phyloP scores from a whole-genome alignment of 2,329 filamentous ascomycete genomes.

The Colletotrichum liaoningense region DNA sequence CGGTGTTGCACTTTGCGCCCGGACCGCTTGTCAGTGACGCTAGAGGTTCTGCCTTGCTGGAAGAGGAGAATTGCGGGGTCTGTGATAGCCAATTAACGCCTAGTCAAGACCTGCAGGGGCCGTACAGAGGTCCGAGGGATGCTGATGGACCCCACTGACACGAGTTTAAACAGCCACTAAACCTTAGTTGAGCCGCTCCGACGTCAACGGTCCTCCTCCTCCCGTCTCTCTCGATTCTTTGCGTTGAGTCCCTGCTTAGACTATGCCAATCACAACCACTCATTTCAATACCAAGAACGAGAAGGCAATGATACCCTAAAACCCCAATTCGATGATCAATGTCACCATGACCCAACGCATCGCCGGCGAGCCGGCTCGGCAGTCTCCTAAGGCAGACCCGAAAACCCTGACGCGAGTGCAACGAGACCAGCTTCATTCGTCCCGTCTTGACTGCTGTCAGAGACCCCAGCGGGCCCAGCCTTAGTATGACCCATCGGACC shows the following conservation, averaged over 20 bases:
- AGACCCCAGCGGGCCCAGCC: neutral
- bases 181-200: slow-evolving; percentile 37
- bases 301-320: neutral
- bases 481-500: neutral
- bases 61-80: neutral
- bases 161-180: slow-evolving; percentile 19
- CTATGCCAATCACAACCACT: neutral
- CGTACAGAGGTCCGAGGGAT: neutral
- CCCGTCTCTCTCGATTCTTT: neutral
- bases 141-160: neutral
- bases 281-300: neutral
- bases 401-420: neutral
- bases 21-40: neutral
- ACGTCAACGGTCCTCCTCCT: slow-evolving; percentile 7
- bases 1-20: slow-evolving; percentile 8
- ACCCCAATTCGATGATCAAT: neutral
- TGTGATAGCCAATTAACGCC: neutral
- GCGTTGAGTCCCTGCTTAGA: neutral
- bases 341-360: neutral
- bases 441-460: slow-evolving; percentile 1
- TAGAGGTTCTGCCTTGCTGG: neutral
- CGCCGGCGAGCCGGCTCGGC: slow-evolving; percentile 23
- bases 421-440: slow-evolving; percentile 9
- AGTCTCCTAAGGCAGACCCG: neutral
- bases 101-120: neutral